Conservation (phyloP, 371 early-diverging fungal species). For the Syncephalastrum contaminatum region DNA sequence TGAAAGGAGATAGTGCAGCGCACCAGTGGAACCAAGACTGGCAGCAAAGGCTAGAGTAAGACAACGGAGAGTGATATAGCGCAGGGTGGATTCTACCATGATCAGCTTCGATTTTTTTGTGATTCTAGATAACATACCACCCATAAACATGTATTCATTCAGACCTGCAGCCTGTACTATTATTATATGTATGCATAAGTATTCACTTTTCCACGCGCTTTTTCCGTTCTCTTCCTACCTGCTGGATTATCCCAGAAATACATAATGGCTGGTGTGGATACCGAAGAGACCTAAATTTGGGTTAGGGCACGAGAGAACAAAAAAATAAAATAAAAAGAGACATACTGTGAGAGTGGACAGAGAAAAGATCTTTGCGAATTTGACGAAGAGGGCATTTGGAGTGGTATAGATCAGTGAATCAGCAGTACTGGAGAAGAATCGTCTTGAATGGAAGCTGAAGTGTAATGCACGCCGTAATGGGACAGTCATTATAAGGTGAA, state of each 20-base stretch:
- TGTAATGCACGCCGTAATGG: too few relatives aligned
- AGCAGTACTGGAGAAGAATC: too few relatives aligned
- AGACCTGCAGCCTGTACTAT: slow-evolving; percentile 21
- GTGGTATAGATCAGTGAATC: slow-evolving; percentile 31
- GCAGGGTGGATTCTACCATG: slow-evolving; percentile 30
- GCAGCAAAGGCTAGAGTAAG: slow-evolving; percentile 38
- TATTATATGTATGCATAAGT: slow-evolving; percentile 10
- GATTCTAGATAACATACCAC: slow-evolving; percentile 24
- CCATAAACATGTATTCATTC: slow-evolving; percentile 34
- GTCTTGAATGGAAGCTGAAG: too few relatives aligned
- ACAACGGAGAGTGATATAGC: slow-evolving; percentile 24
- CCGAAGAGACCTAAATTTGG: slow-evolving; percentile 31
- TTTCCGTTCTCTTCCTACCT: slow-evolving; percentile 19
- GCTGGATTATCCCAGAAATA: slow-evolving; percentile 48
- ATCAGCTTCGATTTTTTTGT: background rate
- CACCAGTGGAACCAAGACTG: slow-evolving; percentile 48
- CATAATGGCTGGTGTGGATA: slow-evolving; percentile 38
- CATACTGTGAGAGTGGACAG: slow-evolving; percentile 40
- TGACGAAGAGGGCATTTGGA: slow-evolving; percentile 31
- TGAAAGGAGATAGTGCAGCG: slow-evolving; percentile 39
- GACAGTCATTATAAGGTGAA: too few relatives aligned
- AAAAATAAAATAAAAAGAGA: background rate
- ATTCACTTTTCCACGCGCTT: slow-evolving; percentile 1
- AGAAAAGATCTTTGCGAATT: slow-evolving; percentile 43
- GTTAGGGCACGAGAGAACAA: background rate